Conservation (phyloP, 73 alveolate genomes). For the Uronychia setigera region DNA sequence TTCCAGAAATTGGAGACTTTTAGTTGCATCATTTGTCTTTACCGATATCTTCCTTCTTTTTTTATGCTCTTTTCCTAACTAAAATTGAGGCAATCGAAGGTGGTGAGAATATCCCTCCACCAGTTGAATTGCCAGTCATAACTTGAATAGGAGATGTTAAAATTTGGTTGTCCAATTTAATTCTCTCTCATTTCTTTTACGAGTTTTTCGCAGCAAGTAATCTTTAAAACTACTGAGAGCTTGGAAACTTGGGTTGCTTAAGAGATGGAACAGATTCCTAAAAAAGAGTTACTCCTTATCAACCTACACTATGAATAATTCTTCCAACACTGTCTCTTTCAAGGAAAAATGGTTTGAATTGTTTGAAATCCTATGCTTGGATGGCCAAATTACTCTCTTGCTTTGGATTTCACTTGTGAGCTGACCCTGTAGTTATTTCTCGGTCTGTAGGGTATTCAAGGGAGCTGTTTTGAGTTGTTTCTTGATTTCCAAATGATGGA, state of each 20-base stretch:
- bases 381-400: background rate
- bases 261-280: too few relatives aligned
- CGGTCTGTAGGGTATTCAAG: background rate
- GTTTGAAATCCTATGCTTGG: background rate
- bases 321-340: background rate
- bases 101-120: background rate
- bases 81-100: background rate
- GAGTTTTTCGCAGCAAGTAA: background rate
- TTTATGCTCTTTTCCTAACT: background rate
- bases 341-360: too few relatives aligned
- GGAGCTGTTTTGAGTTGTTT: background rate
- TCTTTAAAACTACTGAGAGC: background rate
- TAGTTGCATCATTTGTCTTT: too few relatives aligned
- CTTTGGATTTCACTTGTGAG: background rate
- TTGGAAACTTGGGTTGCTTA: background rate
- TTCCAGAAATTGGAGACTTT: too few relatives aligned
- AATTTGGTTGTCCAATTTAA: background rate
- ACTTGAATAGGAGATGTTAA: background rate
- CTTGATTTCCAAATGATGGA: too few relatives aligned
- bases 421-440: background rate
- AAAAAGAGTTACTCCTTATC: background rate
- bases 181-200: background rate
- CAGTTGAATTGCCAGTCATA: too few relatives aligned
- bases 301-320: background rate
- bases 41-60: too few relatives aligned